Evolutionary conservation across 441 rosid genomes (phyloP).

Genomic region (Bocquillonia castaneifolia): DNA sequence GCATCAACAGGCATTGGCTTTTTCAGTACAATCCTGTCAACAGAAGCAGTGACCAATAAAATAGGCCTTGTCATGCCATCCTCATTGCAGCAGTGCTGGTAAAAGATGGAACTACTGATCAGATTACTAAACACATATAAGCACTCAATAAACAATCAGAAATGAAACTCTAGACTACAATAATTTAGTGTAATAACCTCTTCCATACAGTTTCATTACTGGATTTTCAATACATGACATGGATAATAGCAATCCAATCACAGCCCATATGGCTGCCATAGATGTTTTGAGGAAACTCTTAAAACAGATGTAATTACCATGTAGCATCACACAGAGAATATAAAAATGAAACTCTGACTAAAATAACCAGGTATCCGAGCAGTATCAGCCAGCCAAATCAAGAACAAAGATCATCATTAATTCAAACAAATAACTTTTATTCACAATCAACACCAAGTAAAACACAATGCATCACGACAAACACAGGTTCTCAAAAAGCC

Average conservation of each 20-base stretch:
- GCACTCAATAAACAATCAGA: not conserved
- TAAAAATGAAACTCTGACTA: too few species aligned
- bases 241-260: not conserved
- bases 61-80: slow-evolving; percentile 69
- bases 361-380: too few species aligned
- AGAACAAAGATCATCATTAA: not conserved
- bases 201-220: not conserved
- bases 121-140: slow-evolving; percentile 16
- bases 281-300: not conserved
- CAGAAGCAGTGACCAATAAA: slow-evolving; percentile 79
- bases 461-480: not conserved
- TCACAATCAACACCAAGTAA: not conserved
- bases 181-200: not conserved
- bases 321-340: too few species aligned
- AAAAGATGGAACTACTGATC: slow-evolving; percentile 17
- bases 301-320: not conserved
- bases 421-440: not conserved
- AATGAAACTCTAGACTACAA: not conserved
- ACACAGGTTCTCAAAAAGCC: not conserved
- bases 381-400: not conserved
- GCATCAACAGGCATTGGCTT: slow-evolving; percentile 62
- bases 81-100: slow-evolving; percentile 63
- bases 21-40: slow-evolving; percentile 68
- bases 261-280: not conserved
- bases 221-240: not conserved